Evolutionary conservation across 495 filamentous ascomycete species (phyloP).

Genomic region (Aspergillus kassunensis): DNA sequence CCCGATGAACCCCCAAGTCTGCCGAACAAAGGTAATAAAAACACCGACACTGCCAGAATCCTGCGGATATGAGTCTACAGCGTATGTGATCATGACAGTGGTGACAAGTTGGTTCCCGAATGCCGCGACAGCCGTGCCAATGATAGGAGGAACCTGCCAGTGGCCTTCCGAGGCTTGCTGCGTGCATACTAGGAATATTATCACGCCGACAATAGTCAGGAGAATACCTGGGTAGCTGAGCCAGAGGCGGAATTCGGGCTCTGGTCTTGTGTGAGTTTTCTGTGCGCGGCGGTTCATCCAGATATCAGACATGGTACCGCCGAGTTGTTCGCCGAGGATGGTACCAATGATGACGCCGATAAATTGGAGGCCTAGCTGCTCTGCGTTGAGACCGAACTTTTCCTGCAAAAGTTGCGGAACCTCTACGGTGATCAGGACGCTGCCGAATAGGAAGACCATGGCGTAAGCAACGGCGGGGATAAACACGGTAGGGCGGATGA

Average conservation of each 20-base stretch:
- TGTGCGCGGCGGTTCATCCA: conserved; percentile 32
- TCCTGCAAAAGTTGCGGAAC: conserved; percentile 47
- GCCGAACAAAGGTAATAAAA: conserved; percentile 35
- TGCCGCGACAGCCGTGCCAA: conserved; percentile 47
- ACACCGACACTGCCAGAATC: background rate
- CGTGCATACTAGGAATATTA: conserved; percentile 39
- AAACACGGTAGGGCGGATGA: conserved; percentile 35
- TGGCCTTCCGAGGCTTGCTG: conserved; percentile 29
- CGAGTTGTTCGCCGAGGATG: conserved; percentile 52
- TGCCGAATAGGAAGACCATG: conserved; percentile 50
- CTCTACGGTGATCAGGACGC: conserved; percentile 47
- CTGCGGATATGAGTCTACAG: conserved; percentile 46
- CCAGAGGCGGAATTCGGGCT: conserved; percentile 49
- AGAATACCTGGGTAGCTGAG: conserved; percentile 48
- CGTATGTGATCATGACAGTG: conserved; percentile 47
- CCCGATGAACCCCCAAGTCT: conserved; percentile 55
- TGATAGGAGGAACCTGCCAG: conserved; percentile 47
- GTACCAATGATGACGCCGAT: conserved; percentile 50
- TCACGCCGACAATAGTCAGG: conserved; percentile 44
- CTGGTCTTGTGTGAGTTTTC: conserved; percentile 25
- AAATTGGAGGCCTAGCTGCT: conserved; percentile 53
- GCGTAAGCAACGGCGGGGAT: conserved; percentile 49
- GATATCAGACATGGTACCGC: conserved; percentile 42
- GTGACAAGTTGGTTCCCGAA: conserved; percentile 55
- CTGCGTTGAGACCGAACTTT: conserved; percentile 49